A percentile compares a stretch with the other conserved stretches of the same genome.
These are phyloP conservation scores for Yamadazyma mexicana DNA, from an alignment of 1,139 yeast genomes.

Conservation along the genomic window DNA sequence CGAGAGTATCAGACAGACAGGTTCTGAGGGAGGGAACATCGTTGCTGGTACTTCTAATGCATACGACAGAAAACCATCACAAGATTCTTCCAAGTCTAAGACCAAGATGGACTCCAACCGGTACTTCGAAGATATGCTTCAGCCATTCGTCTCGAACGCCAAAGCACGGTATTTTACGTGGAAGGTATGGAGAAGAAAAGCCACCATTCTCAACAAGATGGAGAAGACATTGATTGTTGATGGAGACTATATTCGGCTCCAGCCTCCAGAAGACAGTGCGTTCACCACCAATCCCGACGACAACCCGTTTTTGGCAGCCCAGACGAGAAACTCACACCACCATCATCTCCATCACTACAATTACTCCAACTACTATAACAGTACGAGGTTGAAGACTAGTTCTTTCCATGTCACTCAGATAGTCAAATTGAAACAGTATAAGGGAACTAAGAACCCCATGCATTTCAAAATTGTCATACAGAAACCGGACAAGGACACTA, in stretches of 20 bases:
- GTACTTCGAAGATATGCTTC: slow-evolving; percentile 37
- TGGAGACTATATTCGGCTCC: slow-evolving; percentile 88
- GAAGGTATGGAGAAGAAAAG: slow-evolving; percentile 86
- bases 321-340: slow-evolving; percentile 17
- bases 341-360: slow-evolving; percentile 37
- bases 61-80: background rate
- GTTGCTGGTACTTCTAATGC: background rate
- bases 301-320: slow-evolving; percentile 24
- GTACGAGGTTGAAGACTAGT: slow-evolving; percentile 68
- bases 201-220: slow-evolving; percentile 77
- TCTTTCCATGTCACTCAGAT: slow-evolving; percentile 87
- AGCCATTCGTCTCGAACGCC: slow-evolving; percentile 35
- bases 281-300: slow-evolving; percentile 53
- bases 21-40: too few species aligned
- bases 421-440: slow-evolving; percentile 71
- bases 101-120: slow-evolving; percentile 18
- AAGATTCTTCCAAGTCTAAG: background rate
- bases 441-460: slow-evolving; percentile 60
- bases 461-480: slow-evolving; percentile 83
- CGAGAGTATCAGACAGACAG: too few species aligned
- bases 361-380: slow-evolving; percentile 56
- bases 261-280: slow-evolving; percentile 66
- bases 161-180: slow-evolving; percentile 51
- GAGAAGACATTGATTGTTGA: slow-evolving; percentile 86
- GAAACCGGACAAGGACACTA: slow-evolving; percentile 45